Conservation (phyloP, 768 basidiomycete species). For the Lentinula lateritia region DNA sequence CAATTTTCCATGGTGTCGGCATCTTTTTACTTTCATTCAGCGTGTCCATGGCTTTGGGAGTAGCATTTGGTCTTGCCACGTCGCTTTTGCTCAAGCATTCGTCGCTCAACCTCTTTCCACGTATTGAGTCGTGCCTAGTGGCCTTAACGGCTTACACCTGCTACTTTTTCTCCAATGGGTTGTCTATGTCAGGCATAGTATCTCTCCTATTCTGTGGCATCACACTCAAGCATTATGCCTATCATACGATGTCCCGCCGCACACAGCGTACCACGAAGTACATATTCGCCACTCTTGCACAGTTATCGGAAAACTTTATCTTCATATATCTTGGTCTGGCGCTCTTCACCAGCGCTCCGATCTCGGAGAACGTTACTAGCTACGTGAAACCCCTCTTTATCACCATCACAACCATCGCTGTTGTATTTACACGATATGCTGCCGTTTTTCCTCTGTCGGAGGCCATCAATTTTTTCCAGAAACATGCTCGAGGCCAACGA, state of each 20-base stretch:
- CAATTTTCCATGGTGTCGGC: slow-evolving; percentile 93
- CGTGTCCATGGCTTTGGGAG: slow-evolving; percentile 91
- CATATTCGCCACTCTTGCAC: slow-evolving; percentile 91
- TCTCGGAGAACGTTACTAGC: slow-evolving; percentile 66
- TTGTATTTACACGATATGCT: slow-evolving; percentile 91
- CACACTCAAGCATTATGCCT: slow-evolving; percentile 99
- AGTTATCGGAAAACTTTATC: slow-evolving; percentile 97
- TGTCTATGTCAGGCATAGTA: slow-evolving; percentile 94
- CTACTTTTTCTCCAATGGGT: slow-evolving; percentile 98
- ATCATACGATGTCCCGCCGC: slow-evolving; percentile 95
- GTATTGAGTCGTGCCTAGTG: slow-evolving; percentile 95
- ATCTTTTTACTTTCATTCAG: slow-evolving; percentile 96
- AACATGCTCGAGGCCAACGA: slow-evolving; percentile 79
- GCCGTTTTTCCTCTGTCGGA: slow-evolving; percentile 96
- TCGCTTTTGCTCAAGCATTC: slow-evolving; percentile 95
- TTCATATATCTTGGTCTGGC: slow-evolving; percentile 98
- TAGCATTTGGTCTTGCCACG: slow-evolving; percentile 85
- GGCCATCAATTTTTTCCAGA: slow-evolving; percentile 88
- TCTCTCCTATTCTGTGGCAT: slow-evolving; percentile 98
- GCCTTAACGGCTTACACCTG: slow-evolving; percentile 92
- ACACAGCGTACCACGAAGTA: slow-evolving; percentile 94
- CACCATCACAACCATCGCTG: slow-evolving; percentile 83
- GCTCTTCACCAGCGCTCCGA: slow-evolving; percentile 87
- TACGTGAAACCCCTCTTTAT: slow-evolving; percentile 97
- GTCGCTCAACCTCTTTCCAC: slow-evolving; percentile 78